phyloP scores from a whole-genome alignment of 805 yeast genomes.

The Ogataea populi-albae region DNA sequence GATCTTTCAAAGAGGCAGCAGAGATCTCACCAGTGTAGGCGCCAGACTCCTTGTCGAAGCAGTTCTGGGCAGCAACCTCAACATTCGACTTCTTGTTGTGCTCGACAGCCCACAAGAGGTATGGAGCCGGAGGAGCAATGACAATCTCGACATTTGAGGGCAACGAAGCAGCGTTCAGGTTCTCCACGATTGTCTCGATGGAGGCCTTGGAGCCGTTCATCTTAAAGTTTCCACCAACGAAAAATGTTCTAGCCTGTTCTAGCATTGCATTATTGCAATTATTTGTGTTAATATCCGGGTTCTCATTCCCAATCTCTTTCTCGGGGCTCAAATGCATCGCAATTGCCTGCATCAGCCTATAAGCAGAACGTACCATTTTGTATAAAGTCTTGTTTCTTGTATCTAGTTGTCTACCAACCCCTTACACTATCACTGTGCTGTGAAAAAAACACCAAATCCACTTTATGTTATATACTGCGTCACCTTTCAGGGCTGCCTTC shows the following conservation, averaged over 20 bases:
- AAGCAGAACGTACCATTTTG: slow-evolving; percentile 27
- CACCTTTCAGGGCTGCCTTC: too few relatives aligned
- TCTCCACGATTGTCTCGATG: slow-evolving; percentile 76
- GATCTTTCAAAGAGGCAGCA: slow-evolving; percentile 82
- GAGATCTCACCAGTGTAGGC: slow-evolving; percentile 98
- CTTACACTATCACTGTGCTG: too few relatives aligned
- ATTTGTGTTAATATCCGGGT: slow-evolving; percentile 14
- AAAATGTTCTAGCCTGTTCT: slow-evolving; percentile 49
- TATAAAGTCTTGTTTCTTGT: slow-evolving; percentile 1
- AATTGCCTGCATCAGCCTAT: slow-evolving; percentile 16
- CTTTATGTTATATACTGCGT: too few relatives aligned
- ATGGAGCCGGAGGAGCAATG: slow-evolving; percentile 93
- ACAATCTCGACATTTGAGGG: slow-evolving; percentile 87
- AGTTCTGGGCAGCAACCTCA: slow-evolving; percentile 86
- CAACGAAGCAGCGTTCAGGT: slow-evolving; percentile 74
- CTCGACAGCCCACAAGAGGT: slow-evolving; percentile 72
- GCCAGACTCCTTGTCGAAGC: slow-evolving; percentile 84
- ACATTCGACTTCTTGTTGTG: slow-evolving; percentile 70
- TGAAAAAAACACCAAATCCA: too few relatives aligned
- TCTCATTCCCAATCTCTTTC: slow-evolving; percentile 6
- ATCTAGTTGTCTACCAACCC: neutral
- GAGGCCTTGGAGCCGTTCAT: slow-evolving; percentile 93
- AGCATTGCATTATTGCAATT: slow-evolving; percentile 2
- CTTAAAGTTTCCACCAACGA: slow-evolving; percentile 99
- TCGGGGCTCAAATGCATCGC: slow-evolving; percentile 17